Conservation (phyloP, 2,329 filamentous ascomycete genomes). For the Leptographium procerum region DNA sequence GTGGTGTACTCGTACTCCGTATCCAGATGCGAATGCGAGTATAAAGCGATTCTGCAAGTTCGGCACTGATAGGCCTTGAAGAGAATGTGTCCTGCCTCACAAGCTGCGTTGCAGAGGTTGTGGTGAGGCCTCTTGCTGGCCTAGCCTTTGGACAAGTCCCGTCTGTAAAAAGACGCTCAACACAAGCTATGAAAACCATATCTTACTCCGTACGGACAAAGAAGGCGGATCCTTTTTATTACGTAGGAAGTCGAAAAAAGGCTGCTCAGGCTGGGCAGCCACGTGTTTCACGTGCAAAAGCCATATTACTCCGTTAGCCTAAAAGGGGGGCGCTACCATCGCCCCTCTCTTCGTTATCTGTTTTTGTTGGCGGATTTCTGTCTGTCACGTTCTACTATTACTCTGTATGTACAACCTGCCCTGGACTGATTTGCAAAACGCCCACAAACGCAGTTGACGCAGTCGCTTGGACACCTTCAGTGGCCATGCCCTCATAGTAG, state of each 20-base stretch:
- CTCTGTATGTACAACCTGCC: not conserved
- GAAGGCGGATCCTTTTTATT: too few species aligned
- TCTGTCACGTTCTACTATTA: not conserved
- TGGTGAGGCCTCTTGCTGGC: not conserved
- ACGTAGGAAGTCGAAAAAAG: too few species aligned
- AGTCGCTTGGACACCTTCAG: not conserved
- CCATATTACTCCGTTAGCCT: too few species aligned
- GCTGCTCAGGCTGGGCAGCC: not conserved
- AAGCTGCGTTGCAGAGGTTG: too few species aligned
- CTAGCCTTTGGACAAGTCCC: too few species aligned
- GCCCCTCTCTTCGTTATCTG: not conserved
- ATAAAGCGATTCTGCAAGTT: too few species aligned
- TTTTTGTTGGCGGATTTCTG: not conserved
- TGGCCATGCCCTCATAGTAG: not conserved
- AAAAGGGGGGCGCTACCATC: not conserved
- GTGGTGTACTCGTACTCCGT: too few species aligned
- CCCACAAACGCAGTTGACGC: too few species aligned
- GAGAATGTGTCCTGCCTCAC: too few species aligned
- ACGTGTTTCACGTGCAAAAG: conserved; percentile 1
- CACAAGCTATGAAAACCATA: not conserved
- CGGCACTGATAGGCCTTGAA: not conserved
- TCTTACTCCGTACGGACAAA: too few species aligned
- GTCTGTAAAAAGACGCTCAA: not conserved
- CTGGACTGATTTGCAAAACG: not conserved
- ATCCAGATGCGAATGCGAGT: not conserved